Conservation (phyloP, 2,329 filamentous ascomycete species). For the Chlorencoelia australis region DNA sequence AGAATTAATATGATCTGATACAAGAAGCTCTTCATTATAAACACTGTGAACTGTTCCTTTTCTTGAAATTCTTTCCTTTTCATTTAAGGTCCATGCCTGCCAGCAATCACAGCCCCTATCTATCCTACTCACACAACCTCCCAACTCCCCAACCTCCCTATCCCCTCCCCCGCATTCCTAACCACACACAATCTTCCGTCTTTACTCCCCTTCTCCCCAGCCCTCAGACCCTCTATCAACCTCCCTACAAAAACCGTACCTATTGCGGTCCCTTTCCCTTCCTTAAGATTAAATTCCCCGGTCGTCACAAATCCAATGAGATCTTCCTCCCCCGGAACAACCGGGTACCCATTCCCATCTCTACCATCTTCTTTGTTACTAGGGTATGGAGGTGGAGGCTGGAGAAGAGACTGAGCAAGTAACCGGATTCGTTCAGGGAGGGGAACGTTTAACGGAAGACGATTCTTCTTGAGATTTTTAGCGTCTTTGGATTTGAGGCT, state of each 20-base stretch:
- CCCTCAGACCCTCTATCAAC: conserved; percentile 35
- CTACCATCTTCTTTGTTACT: conserved; percentile 25
- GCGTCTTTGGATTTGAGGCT: conserved; percentile 15
- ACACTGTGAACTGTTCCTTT: too few species aligned
- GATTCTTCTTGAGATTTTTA: conserved; percentile 6
- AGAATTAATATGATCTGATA: too few species aligned
- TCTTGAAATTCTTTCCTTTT: too few species aligned
- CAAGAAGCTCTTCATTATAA: too few species aligned
- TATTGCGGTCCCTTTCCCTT: conserved; percentile 66
- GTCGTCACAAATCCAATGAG: conserved; percentile 86
- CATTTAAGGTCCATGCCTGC: too few species aligned
- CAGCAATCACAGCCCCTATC: too few species aligned
- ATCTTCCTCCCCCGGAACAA: conserved; percentile 64
- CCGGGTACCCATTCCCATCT: conserved; percentile 48
- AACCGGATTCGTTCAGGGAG: conserved; percentile 29
- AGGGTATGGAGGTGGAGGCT: conserved; percentile 32
- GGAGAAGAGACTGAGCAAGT: conserved; percentile 39
- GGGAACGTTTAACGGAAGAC: conserved; percentile 24
- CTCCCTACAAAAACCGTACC: conserved; percentile 57
- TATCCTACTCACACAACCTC: conserved; percentile 35
- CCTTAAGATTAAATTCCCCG: conserved; percentile 70
- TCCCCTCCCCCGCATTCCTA: conserved; percentile 65
- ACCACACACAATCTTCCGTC: conserved; percentile 62
- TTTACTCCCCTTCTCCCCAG: conserved; percentile 16
- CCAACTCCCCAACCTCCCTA: conserved; percentile 75